Conservation (phyloP, 2,329 filamentous ascomycete genomes). For the Ophiostoma sp. region DNA sequence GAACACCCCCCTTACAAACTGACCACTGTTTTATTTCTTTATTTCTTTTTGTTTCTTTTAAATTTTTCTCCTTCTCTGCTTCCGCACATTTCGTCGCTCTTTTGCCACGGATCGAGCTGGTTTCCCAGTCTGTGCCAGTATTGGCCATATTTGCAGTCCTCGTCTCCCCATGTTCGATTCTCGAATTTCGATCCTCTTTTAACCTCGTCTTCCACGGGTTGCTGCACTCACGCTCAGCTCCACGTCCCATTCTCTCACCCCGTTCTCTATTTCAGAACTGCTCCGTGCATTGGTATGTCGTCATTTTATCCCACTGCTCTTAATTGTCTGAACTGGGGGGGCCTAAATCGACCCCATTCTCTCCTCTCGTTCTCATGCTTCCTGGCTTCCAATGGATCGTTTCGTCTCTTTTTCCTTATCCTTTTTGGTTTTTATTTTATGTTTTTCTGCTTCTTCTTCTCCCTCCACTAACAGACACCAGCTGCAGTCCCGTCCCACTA, state of each 20-base stretch:
- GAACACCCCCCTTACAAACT: constrained; percentile 6
- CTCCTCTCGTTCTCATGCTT: not conserved
- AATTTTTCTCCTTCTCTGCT: not conserved
- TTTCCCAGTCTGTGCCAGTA: not conserved
- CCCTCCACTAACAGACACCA: constrained; percentile 1
- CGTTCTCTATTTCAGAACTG: not conserved
- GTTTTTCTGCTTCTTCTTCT: not conserved
- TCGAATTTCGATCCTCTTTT: not conserved
- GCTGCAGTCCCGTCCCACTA: constrained; percentile 3
- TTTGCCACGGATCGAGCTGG: too few relatives aligned
- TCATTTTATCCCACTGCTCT: not conserved
- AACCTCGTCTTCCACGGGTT: not conserved
- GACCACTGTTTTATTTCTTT: not conserved
- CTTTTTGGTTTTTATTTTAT: too few relatives aligned
- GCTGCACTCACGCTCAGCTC: not conserved
- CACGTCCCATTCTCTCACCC: not conserved
- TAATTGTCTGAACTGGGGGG: not conserved
- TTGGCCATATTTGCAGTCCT: not conserved
- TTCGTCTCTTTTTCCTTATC: not conserved
- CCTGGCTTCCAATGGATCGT: not conserved
- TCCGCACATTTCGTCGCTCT: not conserved
- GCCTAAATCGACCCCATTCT: not conserved
- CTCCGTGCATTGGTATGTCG: constrained; percentile 2
- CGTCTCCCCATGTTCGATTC: too few relatives aligned
- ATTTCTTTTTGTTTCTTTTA: not conserved